Conservation (phyloP, 345 rosid genomes). For the Arabidopsis arenosa region DNA sequence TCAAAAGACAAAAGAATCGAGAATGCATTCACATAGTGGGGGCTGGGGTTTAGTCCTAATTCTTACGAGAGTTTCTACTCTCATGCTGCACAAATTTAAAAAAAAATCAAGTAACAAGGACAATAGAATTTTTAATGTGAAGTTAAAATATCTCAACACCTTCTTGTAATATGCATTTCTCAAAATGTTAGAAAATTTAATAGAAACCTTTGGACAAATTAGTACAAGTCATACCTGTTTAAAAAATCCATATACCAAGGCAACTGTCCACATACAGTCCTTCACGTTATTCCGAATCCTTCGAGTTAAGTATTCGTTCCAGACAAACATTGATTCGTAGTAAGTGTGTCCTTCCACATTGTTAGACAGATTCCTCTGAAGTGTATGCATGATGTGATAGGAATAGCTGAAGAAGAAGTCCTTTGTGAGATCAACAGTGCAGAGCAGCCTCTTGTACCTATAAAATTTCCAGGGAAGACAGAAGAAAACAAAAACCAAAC, state of each 20-base stretch:
- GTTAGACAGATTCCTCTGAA: constrained; percentile 72
- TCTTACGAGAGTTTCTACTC: constrained; percentile 22
- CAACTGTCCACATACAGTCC: constrained; percentile 88
- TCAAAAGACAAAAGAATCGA: neutral
- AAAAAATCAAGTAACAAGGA: constrained; percentile 12
- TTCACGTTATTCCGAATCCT: constrained; percentile 65
- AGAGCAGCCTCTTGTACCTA: constrained; percentile 97
- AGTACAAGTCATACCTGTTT: constrained; percentile 71
- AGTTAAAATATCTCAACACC: constrained; percentile 17
- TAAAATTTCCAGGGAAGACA: constrained; percentile 47
- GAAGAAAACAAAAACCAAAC: constrained; percentile 38
- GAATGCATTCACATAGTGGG: constrained; percentile 14
- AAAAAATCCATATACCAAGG: constrained; percentile 92
- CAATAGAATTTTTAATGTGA: neutral
- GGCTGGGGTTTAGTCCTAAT: neutral
- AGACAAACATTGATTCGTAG: constrained; percentile 87
- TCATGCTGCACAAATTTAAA: constrained; percentile 1
- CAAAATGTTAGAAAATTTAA: neutral
- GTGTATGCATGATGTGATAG: constrained; percentile 79
- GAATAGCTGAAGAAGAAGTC: constrained; percentile 99
- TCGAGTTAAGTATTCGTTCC: constrained; percentile 92
- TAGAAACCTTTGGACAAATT: constrained; percentile 1
- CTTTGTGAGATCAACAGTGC: constrained; percentile 90
- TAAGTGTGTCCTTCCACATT: constrained; percentile 53
- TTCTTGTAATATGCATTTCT: constrained; percentile 12